phyloP scores from a whole-genome alignment of 2,329 filamentous ascomycete species.

The Sporothrix mexicana region DNA sequence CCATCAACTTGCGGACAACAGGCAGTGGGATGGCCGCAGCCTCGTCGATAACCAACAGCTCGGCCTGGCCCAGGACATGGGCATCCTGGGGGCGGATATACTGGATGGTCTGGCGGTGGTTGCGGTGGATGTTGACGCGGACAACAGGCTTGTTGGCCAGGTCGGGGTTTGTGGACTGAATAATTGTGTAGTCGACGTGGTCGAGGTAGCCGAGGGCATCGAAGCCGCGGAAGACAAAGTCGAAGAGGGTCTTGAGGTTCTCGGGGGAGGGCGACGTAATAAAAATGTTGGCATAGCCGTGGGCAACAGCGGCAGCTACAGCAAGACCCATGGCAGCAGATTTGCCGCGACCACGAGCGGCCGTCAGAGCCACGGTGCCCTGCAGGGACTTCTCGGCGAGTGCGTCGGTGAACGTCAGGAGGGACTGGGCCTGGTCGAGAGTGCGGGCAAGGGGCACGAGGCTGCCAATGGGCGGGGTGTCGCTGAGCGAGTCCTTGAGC shows the following conservation, averaged over 20 bases:
- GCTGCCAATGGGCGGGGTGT: constrained; percentile 84
- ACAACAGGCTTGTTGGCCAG: constrained; percentile 97
- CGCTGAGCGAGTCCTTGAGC: constrained; percentile 85
- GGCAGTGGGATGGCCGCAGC: constrained; percentile 95
- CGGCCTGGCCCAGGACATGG: constrained; percentile 92
- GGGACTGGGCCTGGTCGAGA: constrained; percentile 92
- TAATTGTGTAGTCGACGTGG: constrained; percentile 96
- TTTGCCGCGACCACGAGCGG: constrained; percentile 93
- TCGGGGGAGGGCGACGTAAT: constrained; percentile 97
- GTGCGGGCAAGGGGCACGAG: constrained; percentile 86
- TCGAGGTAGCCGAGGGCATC: constrained; percentile 93
- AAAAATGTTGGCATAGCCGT: constrained; percentile 99
- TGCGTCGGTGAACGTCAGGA: constrained; percentile 95
- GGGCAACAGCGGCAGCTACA: constrained; percentile 89
- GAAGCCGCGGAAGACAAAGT: constrained; percentile 98
- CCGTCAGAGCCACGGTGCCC: constrained; percentile 91
- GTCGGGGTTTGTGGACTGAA: constrained; percentile 96
- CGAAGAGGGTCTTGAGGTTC: constrained; percentile 97
- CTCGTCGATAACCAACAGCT: constrained; percentile 95
- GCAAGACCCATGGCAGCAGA: constrained; percentile 94
- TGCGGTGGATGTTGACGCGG: constrained; percentile 90
- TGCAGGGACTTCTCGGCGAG: constrained; percentile 95
- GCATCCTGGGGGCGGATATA: constrained; percentile 97
- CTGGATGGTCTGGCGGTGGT: constrained; percentile 96
- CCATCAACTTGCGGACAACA: constrained; percentile 90